These are phyloP conservation scores for Crithidia acanthocephali DNA, from an alignment of 208 protist genomes.

Conservation along the genomic window DNA sequence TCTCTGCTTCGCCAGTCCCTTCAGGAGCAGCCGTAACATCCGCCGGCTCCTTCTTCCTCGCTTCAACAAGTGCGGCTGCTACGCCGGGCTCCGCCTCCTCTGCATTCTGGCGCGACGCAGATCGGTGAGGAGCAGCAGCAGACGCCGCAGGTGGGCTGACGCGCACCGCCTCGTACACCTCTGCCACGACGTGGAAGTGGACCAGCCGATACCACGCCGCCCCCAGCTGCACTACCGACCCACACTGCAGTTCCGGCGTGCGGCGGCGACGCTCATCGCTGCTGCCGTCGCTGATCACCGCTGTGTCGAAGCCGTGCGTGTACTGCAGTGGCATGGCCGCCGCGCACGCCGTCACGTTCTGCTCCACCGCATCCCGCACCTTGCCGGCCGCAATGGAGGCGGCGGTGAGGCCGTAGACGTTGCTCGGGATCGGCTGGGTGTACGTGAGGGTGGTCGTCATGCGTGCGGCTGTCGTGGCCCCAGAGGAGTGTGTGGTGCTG, in stretches of 20 bases:
- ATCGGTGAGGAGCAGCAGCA: neutral
- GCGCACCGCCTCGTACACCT: slow-evolving; percentile 73
- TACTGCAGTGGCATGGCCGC: slow-evolving; percentile 22
- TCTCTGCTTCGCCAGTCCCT: neutral
- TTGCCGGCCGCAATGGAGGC: slow-evolving; percentile 46
- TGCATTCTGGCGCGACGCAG: neutral
- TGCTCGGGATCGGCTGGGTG: slow-evolving; percentile 56
- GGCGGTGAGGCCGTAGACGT: slow-evolving; percentile 52
- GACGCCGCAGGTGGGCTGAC: slow-evolving; percentile 16
- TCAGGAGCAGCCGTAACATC: neutral
- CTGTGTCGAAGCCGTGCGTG: neutral
- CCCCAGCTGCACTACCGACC: slow-evolving; percentile 42
- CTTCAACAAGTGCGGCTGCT: neutral
- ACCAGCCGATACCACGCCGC: slow-evolving; percentile 45
- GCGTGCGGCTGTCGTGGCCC: slow-evolving; percentile 32
- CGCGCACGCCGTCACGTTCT: slow-evolving; percentile 37
- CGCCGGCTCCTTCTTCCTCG: neutral
- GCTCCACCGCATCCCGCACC: slow-evolving; percentile 49
- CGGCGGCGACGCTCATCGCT: neutral
- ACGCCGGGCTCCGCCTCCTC: neutral
- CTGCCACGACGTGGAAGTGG: slow-evolving; percentile 65
- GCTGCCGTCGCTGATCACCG: neutral
- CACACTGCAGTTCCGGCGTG: slow-evolving; percentile 53
- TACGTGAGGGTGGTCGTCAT: slow-evolving; percentile 48
- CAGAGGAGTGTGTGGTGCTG: slow-evolving; percentile 29